Evolutionary conservation across 441 rosid species (phyloP), one percentile per base, ranked within the genome.

Genomic region (Adansonia gregorii): DNA sequence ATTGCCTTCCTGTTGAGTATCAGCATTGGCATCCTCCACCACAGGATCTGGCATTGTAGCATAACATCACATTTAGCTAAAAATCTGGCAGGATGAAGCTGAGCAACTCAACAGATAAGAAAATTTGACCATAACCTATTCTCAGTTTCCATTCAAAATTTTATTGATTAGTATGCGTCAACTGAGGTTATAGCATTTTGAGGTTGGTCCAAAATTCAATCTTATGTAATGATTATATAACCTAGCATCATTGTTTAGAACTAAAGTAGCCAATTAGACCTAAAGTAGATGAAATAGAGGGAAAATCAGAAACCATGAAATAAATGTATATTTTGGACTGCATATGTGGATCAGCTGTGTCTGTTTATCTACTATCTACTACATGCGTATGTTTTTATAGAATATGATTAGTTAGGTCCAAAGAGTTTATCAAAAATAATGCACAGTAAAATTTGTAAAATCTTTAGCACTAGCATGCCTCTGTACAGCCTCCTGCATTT

Each of bases 1-100:
- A 77, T 77, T 85, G 56, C 90, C 86, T 82, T 85, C 89, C 81
- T 73, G 89, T 70, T 83, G 86, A 61, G 77, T 80, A n/a, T 82
- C 84, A 75, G 52, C 81, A 72, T 74, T 82, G 74, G 83, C 83
- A 84, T 86, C 92, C 64, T 84, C 91, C 48, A 48, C 67, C 9
- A 8, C 51, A 48, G 78, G 82, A 82, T 88, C 98, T 93, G 80
- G 56, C 52, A 79, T 80, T 51, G 73, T n/a, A 75, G 78, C 59
- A 73, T 60, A 71, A 61, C 78, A 69, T 78, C 46, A 39, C 78
- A 39, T 52, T 35, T 56, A 46, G 67, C 67, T 77, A 69, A 63
- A 1, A 73, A 7, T 48, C 24, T 2, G 27, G 11, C 20, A 73
- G 78, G 15, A 46, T 69, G 61, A 78, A 65, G 51, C 64, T 60